Evolutionary conservation across 2,329 filamentous ascomycete genomes (phyloP), one percentile per base, ranked within the genome.

Genomic region (Daldinia sp.): DNA sequence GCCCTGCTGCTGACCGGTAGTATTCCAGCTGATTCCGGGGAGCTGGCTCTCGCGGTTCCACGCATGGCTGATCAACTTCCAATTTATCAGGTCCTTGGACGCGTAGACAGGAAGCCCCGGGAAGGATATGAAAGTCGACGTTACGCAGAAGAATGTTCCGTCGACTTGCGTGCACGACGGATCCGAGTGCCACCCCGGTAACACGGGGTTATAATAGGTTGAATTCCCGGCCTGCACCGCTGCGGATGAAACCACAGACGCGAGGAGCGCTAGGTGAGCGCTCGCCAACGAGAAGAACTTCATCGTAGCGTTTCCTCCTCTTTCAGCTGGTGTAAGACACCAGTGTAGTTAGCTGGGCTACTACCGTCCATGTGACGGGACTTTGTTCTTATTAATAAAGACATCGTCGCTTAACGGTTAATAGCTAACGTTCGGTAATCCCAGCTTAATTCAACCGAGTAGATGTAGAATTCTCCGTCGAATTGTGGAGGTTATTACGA

Each of bases 61-160:
- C 3, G 78, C 81, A 42, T 83, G 80, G 60, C 80, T 79, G 57
- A 77, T 73, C 6, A 79, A 78, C 63, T 82, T 84, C 85, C 85
- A 88, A 59, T 83, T 82, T 15, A 79, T 70, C 18, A 88, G 74
- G 71, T 88, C 85, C 60, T 80, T 81, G n/a, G 82, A 86, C 1
- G 84, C 83, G 71, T 87, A 83, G 20, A 88, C 81, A 0, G 85
- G 85, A 4, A 87, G 76, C 0, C 85, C 85, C 0, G 86, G 85
- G 69, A 87, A 87, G 0, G 81, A 78, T 60, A 84, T 82, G 70
- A 87, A 88, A 1, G 83, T 86, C 0, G 85, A 87, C 0, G 83
- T 84, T 2, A 81, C 83, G 68, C 84, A 86, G 74, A 84, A 86
- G 72, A 85, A 86, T 4, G 81, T 84, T n/a, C 81, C 79, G 37